These are phyloP conservation scores for Coniochaeta sp. DNA, from an alignment of 2,329 filamentous ascomycete genomes.

Conservation along the genomic window DNA sequence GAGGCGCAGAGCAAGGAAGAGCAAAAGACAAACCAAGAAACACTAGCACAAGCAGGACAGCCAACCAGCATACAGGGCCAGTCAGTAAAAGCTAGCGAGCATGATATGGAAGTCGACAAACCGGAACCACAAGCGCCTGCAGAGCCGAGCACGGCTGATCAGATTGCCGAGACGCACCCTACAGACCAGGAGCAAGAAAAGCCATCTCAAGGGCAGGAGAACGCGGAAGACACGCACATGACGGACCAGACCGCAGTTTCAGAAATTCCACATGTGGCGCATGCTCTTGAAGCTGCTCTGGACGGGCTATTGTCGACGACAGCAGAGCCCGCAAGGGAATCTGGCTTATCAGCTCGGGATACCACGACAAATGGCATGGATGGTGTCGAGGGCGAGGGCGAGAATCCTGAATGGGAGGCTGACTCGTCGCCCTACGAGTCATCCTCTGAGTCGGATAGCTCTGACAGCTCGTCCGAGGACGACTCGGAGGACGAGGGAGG, in stretches of 20 bases:
- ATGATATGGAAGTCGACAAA: constrained; percentile 1
- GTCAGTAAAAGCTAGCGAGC: background rate
- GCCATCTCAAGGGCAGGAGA: background rate
- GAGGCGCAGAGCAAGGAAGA: background rate
- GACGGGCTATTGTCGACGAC: constrained; percentile 23
- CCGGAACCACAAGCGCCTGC: background rate
- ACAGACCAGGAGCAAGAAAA: background rate
- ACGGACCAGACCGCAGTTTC: constrained; percentile 3
- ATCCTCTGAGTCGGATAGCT: constrained; percentile 51
- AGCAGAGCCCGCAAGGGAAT: background rate
- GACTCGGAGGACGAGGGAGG: constrained; percentile 49
- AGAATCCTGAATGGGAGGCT: constrained; percentile 73
- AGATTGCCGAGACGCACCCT: background rate
- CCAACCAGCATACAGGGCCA: background rate
- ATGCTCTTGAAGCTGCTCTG: constrained; percentile 36
- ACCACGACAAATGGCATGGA: background rate
- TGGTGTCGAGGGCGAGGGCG: constrained; percentile 9
- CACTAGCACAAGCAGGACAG: background rate
- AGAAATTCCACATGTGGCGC: constrained; percentile 30
- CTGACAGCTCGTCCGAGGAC: constrained; percentile 52
- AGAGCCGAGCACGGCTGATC: background rate
- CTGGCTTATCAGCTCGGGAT: background rate
- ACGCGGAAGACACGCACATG: background rate
- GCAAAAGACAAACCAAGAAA: background rate
- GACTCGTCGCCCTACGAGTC: constrained; percentile 73